Percentiles rank a stretch among this genome's conserved stretches.
These are phyloP conservation scores for Colletotrichum orbiculare DNA, from an alignment of 2,329 filamentous ascomycete genomes.

Conservation along the genomic window DNA sequence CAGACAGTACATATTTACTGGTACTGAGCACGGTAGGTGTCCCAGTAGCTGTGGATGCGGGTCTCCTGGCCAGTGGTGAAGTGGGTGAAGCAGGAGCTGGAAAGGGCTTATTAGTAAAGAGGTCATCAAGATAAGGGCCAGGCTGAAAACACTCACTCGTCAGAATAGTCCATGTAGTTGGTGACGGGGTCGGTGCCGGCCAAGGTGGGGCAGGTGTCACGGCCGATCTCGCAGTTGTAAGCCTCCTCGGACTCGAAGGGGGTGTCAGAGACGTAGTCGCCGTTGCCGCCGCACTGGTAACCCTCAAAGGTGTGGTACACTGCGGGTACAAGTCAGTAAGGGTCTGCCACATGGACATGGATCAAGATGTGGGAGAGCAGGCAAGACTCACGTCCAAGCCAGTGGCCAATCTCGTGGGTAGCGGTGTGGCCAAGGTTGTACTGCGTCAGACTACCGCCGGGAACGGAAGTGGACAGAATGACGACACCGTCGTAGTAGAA, in stretches of 20 bases:
- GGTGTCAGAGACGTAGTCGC: constrained; percentile 55
- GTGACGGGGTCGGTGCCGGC: constrained; percentile 50
- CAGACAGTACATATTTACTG: constrained; percentile 8
- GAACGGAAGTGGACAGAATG: constrained; percentile 49
- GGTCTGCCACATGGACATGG: too few species aligned
- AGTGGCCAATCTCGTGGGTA: constrained; percentile 61
- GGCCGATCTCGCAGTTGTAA: constrained; percentile 49
- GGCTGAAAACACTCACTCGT: constrained; percentile 48
- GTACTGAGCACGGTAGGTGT: constrained; percentile 42
- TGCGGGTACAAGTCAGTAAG: neutral
- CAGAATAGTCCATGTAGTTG: constrained; percentile 55
- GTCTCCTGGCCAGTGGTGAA: constrained; percentile 56
- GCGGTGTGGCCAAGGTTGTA: constrained; percentile 48
- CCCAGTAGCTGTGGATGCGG: constrained; percentile 46
- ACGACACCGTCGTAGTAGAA: constrained; percentile 55
- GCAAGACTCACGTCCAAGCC: constrained; percentile 50
- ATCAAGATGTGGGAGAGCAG: too few species aligned
- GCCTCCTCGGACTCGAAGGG: constrained; percentile 49
- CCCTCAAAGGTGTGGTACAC: constrained; percentile 61
- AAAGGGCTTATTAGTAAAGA: neutral
- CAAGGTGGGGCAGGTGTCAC: constrained; percentile 48
- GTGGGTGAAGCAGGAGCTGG: constrained; percentile 55
- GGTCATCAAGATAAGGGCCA: neutral
- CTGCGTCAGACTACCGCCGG: constrained; percentile 49
- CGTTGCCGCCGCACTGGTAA: constrained; percentile 47